Evolutionary conservation across 1,139 yeast genomes (phyloP).

Genomic region (Debaryomyces nepalensis): DNA sequence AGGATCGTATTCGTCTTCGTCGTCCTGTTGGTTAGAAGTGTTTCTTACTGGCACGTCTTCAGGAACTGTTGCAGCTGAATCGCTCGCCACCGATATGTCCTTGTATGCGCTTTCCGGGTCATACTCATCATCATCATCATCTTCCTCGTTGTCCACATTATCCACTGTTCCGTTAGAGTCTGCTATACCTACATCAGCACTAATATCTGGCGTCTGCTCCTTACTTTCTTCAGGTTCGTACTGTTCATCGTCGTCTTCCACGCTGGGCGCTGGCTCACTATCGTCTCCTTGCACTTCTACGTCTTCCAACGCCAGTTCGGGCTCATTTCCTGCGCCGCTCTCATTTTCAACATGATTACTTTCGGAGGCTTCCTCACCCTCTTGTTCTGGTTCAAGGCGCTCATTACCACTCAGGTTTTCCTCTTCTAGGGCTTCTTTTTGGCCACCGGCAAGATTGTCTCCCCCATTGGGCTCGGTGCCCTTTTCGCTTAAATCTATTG

Average conservation of each 20-base stretch:
- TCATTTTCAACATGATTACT: neutral
- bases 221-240: constrained; percentile 1
- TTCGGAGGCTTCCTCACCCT: neutral
- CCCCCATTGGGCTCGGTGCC: neutral
- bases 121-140: constrained; percentile 10
- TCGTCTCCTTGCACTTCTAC: neutral
- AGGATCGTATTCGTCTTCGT: constrained; percentile 31
- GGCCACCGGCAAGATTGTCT: neutral
- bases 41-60: constrained; percentile 4
- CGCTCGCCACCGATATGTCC: constrained; percentile 3
- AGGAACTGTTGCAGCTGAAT: neutral
- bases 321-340: neutral
- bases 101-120: constrained; percentile 11
- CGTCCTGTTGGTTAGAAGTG: constrained; percentile 14
- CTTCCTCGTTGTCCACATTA: constrained; percentile 11
- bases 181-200: constrained; percentile 2
- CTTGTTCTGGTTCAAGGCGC: constrained; percentile 2
- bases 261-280: neutral
- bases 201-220: neutral
- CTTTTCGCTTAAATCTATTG: constrained; percentile 9
- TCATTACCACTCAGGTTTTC: neutral
- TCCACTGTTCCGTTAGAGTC: constrained; percentile 6
- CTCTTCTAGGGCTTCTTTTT: neutral
- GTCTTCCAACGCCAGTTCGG: neutral
- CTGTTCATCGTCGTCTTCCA: neutral